Conservation (phyloP, 2,329 filamentous ascomycete species). For the Leptographium galeiforme region DNA sequence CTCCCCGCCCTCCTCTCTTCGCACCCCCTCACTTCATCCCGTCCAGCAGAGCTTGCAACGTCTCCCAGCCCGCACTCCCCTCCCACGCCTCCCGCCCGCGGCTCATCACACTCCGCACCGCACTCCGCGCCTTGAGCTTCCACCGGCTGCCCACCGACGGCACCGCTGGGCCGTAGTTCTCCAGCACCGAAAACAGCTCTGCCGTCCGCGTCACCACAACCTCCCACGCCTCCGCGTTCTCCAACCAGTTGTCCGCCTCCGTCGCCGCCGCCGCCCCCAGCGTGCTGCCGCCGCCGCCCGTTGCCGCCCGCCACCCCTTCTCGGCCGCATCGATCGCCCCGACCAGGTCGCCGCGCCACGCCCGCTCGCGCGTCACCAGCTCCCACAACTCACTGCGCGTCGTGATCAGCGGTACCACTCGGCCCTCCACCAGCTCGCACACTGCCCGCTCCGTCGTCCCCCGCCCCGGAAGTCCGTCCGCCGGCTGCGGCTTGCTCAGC, state of each 20-base stretch:
- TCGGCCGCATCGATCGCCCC: conserved; percentile 74
- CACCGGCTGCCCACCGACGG: conserved; percentile 64
- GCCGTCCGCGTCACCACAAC: conserved; percentile 66
- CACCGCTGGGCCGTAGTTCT: conserved; percentile 57
- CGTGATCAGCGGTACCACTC: conserved; percentile 74
- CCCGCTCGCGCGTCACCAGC: conserved; percentile 55
- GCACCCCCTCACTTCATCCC: conserved; percentile 23
- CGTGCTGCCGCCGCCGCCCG: conserved; percentile 14
- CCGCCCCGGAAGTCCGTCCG: conserved; percentile 30
- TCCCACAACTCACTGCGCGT: conserved; percentile 63
- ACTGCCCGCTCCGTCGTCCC: conserved; percentile 51
- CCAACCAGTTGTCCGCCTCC: conserved; percentile 35
- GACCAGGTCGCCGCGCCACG: conserved; percentile 57
- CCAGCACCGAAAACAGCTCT: conserved; percentile 69
- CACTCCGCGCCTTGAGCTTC: conserved; percentile 79
- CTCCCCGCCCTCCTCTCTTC: not conserved
- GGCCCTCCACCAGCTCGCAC: conserved; percentile 58
- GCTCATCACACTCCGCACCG: conserved; percentile 70
- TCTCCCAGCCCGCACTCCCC: conserved; percentile 54
- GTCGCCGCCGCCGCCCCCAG: conserved; percentile 28
- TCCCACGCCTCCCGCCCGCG: conserved; percentile 76
- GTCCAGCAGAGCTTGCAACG: conserved; percentile 42
- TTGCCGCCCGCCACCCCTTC: conserved; percentile 72
- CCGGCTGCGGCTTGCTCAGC: conserved; percentile 20
- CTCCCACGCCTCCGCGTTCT: conserved; percentile 52